A percentile compares a stretch with the other conserved stretches of the same genome.
Conservation (phyloP, 116 monocot genomes). For the Zostera marina region DNA sequence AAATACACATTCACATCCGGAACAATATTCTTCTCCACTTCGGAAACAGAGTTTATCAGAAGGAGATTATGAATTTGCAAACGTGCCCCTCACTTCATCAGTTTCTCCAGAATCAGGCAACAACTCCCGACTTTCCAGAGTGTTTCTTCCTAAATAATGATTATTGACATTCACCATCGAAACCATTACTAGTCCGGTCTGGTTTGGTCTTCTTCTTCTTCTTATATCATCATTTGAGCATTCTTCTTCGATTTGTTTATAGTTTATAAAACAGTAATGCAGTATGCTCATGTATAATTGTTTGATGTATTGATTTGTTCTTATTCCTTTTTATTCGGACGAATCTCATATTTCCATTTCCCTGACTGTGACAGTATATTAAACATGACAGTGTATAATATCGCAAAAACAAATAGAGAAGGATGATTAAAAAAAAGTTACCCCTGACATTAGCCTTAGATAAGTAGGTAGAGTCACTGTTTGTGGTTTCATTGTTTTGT, state of each 20-base stretch:
- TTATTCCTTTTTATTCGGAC: neutral
- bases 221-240: neutral
- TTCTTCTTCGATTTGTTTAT: conserved; percentile 3
- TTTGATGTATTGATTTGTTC: conserved; percentile 1
- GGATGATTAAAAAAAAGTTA: too few relatives aligned
- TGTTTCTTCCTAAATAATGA: conserved; percentile 10
- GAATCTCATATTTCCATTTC: neutral
- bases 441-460: too few relatives aligned
- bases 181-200: too few relatives aligned
- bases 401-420: too few relatives aligned
- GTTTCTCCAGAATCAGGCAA: conserved; percentile 8
- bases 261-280: neutral
- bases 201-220: neutral
- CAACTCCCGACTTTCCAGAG: conserved; percentile 12
- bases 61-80: conserved; percentile 39
- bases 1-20: conserved; percentile 7
- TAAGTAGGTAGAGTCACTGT: too few relatives aligned
- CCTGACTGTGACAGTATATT: too few relatives aligned
- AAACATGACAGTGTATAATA: too few relatives aligned
- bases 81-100: conserved; percentile 47
- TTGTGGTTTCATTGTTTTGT: too few relatives aligned
- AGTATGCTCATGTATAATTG: neutral
- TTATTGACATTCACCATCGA: neutral
- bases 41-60: conserved; percentile 13
- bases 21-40: conserved; percentile 6